Evolutionary conservation across 768 basidiomycete species (phyloP).

Genomic region (Coprinopsis marcescibilis): DNA sequence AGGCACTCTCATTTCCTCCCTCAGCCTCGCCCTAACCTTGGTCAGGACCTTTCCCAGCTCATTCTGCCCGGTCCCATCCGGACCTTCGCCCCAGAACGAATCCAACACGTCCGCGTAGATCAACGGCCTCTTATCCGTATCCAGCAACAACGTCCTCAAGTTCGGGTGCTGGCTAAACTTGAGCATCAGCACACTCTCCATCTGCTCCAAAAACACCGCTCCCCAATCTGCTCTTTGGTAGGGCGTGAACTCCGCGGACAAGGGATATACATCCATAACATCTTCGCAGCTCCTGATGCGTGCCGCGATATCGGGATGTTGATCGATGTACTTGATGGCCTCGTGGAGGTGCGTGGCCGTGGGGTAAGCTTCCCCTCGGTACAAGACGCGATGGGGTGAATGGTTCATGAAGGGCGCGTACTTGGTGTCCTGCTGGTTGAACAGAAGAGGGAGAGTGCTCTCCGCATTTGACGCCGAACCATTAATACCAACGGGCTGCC

Average conservation of each 20-base stretch:
- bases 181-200: constrained; percentile 59
- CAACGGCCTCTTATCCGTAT: constrained; percentile 45
- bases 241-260: constrained; percentile 26
- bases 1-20: no score
- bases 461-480: constrained; percentile 17
- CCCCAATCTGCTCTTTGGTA: constrained; percentile 54
- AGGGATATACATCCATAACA: constrained; percentile 31
- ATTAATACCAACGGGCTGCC: no score
- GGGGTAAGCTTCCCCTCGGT: constrained; percentile 51
- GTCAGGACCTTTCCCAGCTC: constrained; percentile 57
- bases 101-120: constrained; percentile 52
- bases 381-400: constrained; percentile 58
- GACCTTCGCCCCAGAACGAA: constrained; percentile 63
- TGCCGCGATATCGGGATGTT: constrained; percentile 49
- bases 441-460: constrained; percentile 32
- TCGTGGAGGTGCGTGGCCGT: constrained; percentile 74
- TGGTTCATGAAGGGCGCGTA: constrained; percentile 56
- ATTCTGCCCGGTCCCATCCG: constrained; percentile 43
- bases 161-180: constrained; percentile 71
- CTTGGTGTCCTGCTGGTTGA: constrained; percentile 28
- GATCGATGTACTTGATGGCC: constrained; percentile 60
- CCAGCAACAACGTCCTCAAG: constrained; percentile 47
- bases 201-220: constrained; percentile 43
- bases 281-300: constrained; percentile 39
- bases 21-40: constrained; percentile 46